These are phyloP conservation scores for Pseudogymnoascus sp. DNA, from an alignment of 2,329 filamentous ascomycete species.

Conservation along the genomic window DNA sequence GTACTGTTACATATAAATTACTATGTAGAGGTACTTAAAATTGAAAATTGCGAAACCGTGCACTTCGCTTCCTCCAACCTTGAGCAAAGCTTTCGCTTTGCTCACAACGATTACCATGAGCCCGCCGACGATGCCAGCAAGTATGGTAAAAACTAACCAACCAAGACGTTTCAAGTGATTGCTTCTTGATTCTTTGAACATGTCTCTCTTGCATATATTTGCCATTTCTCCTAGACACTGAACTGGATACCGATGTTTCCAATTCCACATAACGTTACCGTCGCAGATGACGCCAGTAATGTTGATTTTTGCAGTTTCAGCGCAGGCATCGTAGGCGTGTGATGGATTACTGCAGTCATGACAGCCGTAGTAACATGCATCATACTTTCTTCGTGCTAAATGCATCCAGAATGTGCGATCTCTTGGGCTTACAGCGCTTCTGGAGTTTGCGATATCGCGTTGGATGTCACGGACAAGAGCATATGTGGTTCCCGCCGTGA, in stretches of 20 bases:
- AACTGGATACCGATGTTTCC: neutral
- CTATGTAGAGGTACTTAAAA: no score
- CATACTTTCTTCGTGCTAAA: neutral
- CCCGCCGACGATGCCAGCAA: neutral
- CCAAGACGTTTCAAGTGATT: neutral
- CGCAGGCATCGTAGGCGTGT: neutral
- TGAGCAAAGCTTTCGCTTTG: neutral
- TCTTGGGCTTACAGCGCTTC: fast-evolving
- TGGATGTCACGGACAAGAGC: neutral
- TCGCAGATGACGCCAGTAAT: neutral
- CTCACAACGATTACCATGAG: neutral
- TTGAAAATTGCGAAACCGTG: no score
- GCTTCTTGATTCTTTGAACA: neutral
- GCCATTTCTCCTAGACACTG: neutral
- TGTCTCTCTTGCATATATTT: neutral
- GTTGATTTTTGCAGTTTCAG: neutral
- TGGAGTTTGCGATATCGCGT: neutral
- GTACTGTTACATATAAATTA: neutral
- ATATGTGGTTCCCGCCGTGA: neutral
- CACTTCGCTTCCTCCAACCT: neutral
- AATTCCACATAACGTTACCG: neutral
- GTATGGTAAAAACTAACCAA: neutral
- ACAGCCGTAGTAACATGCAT: neutral
- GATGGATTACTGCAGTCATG: neutral
- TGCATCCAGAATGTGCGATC: neutral